A percentile compares a stretch with the other conserved stretches of the same genome.
These are phyloP conservation scores for Asclepias syriaca DNA, from an alignment of 257 asterid species.

Conservation along the genomic window DNA sequence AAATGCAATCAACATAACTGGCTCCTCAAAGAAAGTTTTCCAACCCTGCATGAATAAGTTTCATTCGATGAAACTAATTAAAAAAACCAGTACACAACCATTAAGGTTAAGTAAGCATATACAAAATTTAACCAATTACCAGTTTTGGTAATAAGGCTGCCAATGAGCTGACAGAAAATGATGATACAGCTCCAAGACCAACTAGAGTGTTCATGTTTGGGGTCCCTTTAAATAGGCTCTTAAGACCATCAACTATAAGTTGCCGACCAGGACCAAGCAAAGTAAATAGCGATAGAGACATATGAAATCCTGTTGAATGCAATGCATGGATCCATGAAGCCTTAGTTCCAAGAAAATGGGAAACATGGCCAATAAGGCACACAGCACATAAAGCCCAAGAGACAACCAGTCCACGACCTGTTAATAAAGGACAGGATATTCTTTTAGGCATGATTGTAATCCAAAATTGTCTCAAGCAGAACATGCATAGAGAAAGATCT, in stretches of 20 bases:
- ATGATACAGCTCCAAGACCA: slow-evolving; percentile 99
- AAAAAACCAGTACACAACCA: slow-evolving; percentile 10
- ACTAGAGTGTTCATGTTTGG: slow-evolving; percentile 99
- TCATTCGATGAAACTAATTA: slow-evolving; percentile 16
- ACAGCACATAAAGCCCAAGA: slow-evolving; percentile 98
- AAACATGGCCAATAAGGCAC: slow-evolving; percentile 84
- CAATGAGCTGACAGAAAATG: slow-evolving; percentile 92
- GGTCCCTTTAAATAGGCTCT: slow-evolving; percentile 76
- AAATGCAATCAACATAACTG: slow-evolving; percentile 96
- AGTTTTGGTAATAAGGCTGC: slow-evolving; percentile 88
- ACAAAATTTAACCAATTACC: slow-evolving; percentile 39
- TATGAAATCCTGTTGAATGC: slow-evolving; percentile 91
- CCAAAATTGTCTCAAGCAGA: background rate
- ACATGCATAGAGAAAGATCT: background rate
- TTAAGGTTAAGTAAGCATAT: background rate
- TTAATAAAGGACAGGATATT: slow-evolving; percentile 23
- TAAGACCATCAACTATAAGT: slow-evolving; percentile 83
- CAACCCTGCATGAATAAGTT: slow-evolving; percentile 64
- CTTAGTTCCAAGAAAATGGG: slow-evolving; percentile 87
- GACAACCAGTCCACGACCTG: slow-evolving; percentile 95
- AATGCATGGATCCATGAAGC: slow-evolving; percentile 92
- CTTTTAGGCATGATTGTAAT: slow-evolving; percentile 17
- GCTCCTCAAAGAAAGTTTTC: slow-evolving; percentile 97
- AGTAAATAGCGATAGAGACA: slow-evolving; percentile 81
- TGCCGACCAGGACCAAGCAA: slow-evolving; percentile 93